Percentiles rank a stretch among this genome's conserved stretches.
Evolutionary conservation across 176 grass and related monocot species (phyloP).

Genomic region (Oryza longistaminata): DNA sequence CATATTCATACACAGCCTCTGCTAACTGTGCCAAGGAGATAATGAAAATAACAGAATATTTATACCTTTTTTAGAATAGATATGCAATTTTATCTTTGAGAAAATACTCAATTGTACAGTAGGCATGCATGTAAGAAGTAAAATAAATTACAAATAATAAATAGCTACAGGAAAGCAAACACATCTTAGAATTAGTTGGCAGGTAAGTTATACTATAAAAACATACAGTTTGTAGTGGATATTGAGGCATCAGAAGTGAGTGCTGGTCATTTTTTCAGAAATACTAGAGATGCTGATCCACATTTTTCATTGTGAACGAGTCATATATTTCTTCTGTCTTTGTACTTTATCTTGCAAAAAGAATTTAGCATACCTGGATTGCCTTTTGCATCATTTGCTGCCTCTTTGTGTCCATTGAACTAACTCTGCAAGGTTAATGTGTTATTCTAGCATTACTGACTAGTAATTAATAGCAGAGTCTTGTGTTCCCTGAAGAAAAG

Average conservation of each 20-base stretch:
- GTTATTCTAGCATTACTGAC: not conserved
- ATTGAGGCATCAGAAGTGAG: not conserved
- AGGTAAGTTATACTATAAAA: not conserved
- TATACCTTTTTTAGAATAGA: not conserved
- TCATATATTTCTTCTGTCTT: not conserved
- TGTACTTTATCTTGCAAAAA: not conserved
- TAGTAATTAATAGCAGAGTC: not conserved
- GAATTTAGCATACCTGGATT: constrained; percentile 43
- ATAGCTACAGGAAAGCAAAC: not conserved
- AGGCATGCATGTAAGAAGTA: not conserved
- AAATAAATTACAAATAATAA: not conserved
- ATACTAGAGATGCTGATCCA: not conserved
- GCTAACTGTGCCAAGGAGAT: constrained; percentile 51
- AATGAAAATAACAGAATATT: not conserved
- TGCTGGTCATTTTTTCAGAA: not conserved
- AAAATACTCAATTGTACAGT: not conserved
- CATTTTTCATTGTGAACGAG: not conserved
- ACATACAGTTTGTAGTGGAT: not conserved
- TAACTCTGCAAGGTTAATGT: constrained; percentile 38
- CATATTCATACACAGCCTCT: constrained; percentile 67
- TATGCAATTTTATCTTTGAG: not conserved
- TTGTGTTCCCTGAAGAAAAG: constrained; percentile 2
- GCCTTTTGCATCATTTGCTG: constrained; percentile 58
- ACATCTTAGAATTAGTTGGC: not conserved
- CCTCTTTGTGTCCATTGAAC: constrained; percentile 46